These are phyloP conservation scores for Heracleum sosnowskyi DNA, from an alignment of 129 eudicot species.

Conservation along the genomic window DNA sequence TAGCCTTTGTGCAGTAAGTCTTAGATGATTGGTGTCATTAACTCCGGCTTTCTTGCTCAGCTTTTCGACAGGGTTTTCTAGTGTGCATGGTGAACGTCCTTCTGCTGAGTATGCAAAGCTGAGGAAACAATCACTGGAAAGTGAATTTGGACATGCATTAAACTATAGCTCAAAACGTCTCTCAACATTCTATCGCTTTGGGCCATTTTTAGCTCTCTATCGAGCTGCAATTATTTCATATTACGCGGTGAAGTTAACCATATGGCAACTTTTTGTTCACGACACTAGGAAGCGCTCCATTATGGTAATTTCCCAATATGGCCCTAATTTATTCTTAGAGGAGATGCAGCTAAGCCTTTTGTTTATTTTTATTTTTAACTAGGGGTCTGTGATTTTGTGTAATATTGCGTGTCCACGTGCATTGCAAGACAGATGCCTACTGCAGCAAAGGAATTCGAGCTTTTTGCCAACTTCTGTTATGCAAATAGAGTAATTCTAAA, in stretches of 20 bases:
- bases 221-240: constrained; percentile 87
- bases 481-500: neutral
- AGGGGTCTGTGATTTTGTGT: neutral
- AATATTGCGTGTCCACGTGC: neutral
- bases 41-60: constrained; percentile 30
- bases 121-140: constrained; percentile 89
- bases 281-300: constrained; percentile 58
- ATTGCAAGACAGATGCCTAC: neutral
- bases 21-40: neutral
- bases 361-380: neutral
- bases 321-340: neutral
- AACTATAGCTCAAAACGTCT: constrained; percentile 59
- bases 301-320: constrained; percentile 39
- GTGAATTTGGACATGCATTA: constrained; percentile 76
- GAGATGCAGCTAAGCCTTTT: neutral
- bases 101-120: constrained; percentile 84
- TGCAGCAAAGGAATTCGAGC: neutral
- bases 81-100: constrained; percentile 87
- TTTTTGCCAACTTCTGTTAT: neutral
- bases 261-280: constrained; percentile 70
- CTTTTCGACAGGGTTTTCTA: constrained; percentile 61
- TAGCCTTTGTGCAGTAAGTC: neutral
- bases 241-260: constrained; percentile 62
- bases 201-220: constrained; percentile 89
- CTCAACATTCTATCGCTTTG: constrained; percentile 60